phyloP scores from a whole-genome alignment of 1,284 basidiomycete species.

The Puccinia novopanici region DNA sequence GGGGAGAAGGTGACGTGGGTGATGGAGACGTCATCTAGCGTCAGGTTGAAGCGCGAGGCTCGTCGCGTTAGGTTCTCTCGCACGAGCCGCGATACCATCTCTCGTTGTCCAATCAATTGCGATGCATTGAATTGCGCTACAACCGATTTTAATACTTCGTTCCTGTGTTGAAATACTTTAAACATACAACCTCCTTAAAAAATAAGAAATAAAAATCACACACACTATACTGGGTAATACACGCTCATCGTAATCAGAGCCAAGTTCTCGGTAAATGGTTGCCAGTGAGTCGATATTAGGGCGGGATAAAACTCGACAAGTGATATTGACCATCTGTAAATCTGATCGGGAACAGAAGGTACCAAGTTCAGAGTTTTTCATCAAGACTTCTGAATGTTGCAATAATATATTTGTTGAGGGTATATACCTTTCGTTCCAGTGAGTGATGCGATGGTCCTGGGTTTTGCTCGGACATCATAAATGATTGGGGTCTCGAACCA shows the following conservation, averaged over 20 bases:
- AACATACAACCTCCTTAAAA: background rate
- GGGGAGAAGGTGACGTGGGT: conserved; percentile 98
- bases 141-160: conserved; percentile 97
- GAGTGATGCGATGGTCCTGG: conserved; percentile 90
- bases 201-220: background rate
- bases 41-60: conserved; percentile 86
- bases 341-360: conserved; percentile 71
- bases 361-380: background rate
- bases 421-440: conserved; percentile 96
- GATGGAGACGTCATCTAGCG: conserved; percentile 97
- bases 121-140: conserved; percentile 99
- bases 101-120: conserved; percentile 97
- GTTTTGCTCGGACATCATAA: conserved; percentile 98
- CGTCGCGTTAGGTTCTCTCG: conserved; percentile 87
- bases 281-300: conserved; percentile 78
- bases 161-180: conserved; percentile 63
- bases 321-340: conserved; percentile 75
- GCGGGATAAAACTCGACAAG: conserved; percentile 94
- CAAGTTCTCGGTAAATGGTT: conserved; percentile 90
- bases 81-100: conserved; percentile 90
- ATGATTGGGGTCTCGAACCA: conserved; percentile 97
- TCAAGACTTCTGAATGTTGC: no score
- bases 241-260: conserved; percentile 94
- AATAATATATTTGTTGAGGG: no score
- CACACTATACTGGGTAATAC: conserved; percentile 66